A percentile compares a stretch with the other conserved stretches of the same genome.
Evolutionary conservation across 23 red algal genomes (phyloP).

Genomic region (Gracilariopsis chorda): DNA sequence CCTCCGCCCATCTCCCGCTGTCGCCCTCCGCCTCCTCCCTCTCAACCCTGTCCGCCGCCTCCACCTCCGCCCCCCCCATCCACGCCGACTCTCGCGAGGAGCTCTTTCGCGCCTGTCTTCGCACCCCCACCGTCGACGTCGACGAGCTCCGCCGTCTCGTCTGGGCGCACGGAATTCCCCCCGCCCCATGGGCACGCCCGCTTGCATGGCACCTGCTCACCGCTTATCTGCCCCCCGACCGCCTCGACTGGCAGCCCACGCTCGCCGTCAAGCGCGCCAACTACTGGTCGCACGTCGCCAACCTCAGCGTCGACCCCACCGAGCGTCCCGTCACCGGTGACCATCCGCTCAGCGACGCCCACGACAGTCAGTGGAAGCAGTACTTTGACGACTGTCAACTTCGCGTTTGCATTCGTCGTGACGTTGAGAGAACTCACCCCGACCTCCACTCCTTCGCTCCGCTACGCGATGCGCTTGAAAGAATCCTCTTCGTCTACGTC

Average conservation of each 20-base stretch:
- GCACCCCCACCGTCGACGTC: conserved; percentile 46
- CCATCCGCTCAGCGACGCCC: conserved; percentile 63
- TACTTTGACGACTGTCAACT: conserved; percentile 63
- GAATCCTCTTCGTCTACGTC: conserved; percentile 78
- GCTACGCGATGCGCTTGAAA: conserved; percentile 29
- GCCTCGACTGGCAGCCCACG: conserved; percentile 44
- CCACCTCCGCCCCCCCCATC: not conserved
- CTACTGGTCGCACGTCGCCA: conserved; percentile 47
- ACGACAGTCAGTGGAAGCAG: conserved; percentile 46
- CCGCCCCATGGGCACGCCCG: conserved; percentile 36
- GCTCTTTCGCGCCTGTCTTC: conserved; percentile 44
- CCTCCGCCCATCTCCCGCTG: not conserved
- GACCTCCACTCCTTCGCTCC: conserved; percentile 27
- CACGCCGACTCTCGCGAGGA: conserved; percentile 13
- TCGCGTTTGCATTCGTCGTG: conserved; percentile 36
- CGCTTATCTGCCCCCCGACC: conserved; percentile 45
- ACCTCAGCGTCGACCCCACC: conserved; percentile 43
- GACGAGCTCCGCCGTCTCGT: conserved; percentile 62
- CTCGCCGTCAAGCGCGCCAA: not conserved
- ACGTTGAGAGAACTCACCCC: conserved; percentile 67
- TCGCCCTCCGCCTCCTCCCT: not conserved
- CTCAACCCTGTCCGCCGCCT: not conserved
- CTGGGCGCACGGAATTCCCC: conserved; percentile 63
- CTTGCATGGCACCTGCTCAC: conserved; percentile 58
- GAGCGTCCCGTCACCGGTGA: conserved; percentile 30